These are phyloP conservation scores for Phytophthora boehmeriae DNA, from an alignment of 352 stramenopile species.

Conservation along the genomic window DNA sequence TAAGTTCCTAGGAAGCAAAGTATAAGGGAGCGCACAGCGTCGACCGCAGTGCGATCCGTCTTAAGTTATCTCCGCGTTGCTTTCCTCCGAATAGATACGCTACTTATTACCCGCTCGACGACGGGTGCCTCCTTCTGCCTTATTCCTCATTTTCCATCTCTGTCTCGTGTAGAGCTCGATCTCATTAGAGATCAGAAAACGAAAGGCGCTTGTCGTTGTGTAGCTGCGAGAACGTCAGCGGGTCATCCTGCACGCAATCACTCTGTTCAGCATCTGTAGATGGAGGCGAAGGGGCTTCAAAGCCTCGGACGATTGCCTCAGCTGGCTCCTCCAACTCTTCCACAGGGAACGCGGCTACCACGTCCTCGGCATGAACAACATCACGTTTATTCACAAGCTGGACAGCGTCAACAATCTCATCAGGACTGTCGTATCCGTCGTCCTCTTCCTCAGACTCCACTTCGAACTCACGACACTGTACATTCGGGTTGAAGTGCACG, in stretches of 20 bases:
- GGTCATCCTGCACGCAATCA: conserved; percentile 21
- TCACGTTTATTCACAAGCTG: conserved; percentile 44
- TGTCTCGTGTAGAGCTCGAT: neutral
- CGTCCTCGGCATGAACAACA: conserved; percentile 41
- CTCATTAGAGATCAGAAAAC: conserved; percentile 42
- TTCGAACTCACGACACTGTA: conserved; percentile 62
- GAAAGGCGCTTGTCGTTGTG: conserved; percentile 43
- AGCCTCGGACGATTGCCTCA: conserved; percentile 16
- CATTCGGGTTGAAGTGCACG: conserved; percentile 51
- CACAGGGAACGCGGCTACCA: conserved; percentile 35
- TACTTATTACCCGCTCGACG: conserved; percentile 32
- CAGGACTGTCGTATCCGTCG: conserved; percentile 38
- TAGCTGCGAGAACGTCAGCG: conserved; percentile 42
- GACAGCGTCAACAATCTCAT: conserved; percentile 53
- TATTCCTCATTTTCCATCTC: neutral
- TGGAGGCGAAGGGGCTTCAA: conserved; percentile 18
- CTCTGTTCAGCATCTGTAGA: conserved; percentile 2
- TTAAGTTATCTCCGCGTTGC: conserved; percentile 12
- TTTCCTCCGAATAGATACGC: conserved; percentile 46
- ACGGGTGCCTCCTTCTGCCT: conserved; percentile 19
- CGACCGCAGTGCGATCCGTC: too few relatives aligned
- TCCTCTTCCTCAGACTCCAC: conserved; percentile 61
- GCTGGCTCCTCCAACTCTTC: conserved; percentile 27
- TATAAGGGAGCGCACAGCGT: too few relatives aligned
- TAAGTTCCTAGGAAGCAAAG: too few relatives aligned